These are phyloP conservation scores for Beverwykella pulmonaria DNA, from an alignment of 495 filamentous ascomycete species.

Conservation along the genomic window DNA sequence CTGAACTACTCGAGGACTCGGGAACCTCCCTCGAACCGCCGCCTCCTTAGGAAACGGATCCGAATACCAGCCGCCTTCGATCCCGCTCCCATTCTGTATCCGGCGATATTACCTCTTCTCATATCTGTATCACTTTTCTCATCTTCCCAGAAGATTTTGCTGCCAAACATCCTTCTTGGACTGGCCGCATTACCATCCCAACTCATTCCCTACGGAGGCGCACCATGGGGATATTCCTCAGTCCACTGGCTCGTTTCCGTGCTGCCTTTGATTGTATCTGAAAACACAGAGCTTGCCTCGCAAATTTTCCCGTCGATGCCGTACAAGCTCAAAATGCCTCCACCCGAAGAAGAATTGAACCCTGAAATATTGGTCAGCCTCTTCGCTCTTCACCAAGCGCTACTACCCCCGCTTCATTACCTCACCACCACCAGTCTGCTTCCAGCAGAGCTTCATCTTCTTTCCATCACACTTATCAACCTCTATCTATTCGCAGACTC, in stretches of 20 bases:
- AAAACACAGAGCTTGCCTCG: constrained; percentile 44
- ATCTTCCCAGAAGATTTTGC: constrained; percentile 57
- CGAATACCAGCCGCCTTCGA: constrained; percentile 67
- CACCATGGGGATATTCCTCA: constrained; percentile 54
- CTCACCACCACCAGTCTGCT: constrained; percentile 86
- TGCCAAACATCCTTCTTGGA: constrained; percentile 79
- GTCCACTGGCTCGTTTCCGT: constrained; percentile 75
- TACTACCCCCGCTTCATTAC: constrained; percentile 72
- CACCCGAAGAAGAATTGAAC: constrained; percentile 45
- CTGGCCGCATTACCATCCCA: constrained; percentile 74
- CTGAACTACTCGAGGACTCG: constrained; percentile 25
- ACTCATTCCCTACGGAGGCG: constrained; percentile 64
- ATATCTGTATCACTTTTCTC: constrained; percentile 76
- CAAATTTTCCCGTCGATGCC: constrained; percentile 39
- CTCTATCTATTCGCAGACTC: constrained; percentile 75
- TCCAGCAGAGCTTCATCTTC: constrained; percentile 81
- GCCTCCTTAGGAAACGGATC: constrained; percentile 41
- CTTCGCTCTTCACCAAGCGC: constrained; percentile 83
- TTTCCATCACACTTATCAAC: constrained; percentile 82
- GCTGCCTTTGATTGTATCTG: constrained; percentile 59
- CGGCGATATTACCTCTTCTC: constrained; percentile 71
- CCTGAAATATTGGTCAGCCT: constrained; percentile 68
- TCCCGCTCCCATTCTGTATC: constrained; percentile 89
- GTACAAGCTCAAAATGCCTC: constrained; percentile 36
- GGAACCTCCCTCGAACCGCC: constrained; percentile 8